Conservation (phyloP, 2,329 filamentous ascomycete species). For the Fusarium sp. region DNA sequence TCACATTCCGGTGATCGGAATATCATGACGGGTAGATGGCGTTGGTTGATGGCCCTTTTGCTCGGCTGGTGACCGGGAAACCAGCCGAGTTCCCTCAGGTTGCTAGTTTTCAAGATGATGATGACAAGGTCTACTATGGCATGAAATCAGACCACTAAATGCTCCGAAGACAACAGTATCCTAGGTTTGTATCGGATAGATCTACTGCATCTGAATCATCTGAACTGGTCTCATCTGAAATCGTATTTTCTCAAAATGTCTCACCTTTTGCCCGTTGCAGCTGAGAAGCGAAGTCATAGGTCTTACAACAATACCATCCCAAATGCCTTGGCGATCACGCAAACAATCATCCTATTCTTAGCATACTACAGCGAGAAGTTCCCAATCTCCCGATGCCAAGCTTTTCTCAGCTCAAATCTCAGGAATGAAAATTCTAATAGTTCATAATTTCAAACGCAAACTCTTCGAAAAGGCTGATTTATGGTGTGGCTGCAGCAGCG, state of each 20-base stretch:
- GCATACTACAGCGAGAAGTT: not conserved
- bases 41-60: not conserved
- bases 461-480: not conserved
- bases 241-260: not conserved
- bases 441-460: not conserved
- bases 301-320: not conserved
- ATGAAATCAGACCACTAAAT: not conserved
- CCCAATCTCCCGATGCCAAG: not conserved
- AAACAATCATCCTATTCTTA: slow-evolving; percentile 20
- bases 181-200: not conserved
- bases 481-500: not conserved
- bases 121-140: not conserved
- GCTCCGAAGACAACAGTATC: not conserved
- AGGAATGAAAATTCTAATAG: slow-evolving; percentile 20
- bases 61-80: slow-evolving; percentile 13
- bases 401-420: not conserved
- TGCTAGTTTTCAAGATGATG: not conserved
- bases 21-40: not conserved
- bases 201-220: not conserved
- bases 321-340: not conserved
- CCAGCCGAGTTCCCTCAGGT: not conserved
- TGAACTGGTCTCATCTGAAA: not conserved
- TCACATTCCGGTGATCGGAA: slow-evolving; percentile 27
- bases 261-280: not conserved
- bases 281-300: not conserved